phyloP scores from a whole-genome alignment of 768 basidiomycete species.

The Suillus bovinus region DNA sequence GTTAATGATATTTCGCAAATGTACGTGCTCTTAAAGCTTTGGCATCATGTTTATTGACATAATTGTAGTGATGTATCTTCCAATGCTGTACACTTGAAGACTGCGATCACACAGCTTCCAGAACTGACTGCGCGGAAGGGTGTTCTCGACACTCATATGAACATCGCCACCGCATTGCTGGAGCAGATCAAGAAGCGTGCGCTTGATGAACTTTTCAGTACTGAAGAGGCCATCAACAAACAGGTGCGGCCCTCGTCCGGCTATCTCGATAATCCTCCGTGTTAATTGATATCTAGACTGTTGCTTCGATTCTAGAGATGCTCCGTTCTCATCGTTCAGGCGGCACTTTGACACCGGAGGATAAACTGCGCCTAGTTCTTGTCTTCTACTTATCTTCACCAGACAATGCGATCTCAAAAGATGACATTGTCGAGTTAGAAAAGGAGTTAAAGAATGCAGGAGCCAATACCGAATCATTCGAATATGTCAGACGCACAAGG shows the following conservation, averaged over 20 bases:
- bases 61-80: constrained; percentile 75
- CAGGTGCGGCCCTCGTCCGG: constrained; percentile 50
- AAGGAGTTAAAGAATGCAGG: constrained; percentile 82
- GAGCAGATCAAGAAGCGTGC: constrained; percentile 95
- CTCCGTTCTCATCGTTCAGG: constrained; percentile 73
- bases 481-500: constrained; percentile 88
- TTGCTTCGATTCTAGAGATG: constrained; percentile 80
- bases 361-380: constrained; percentile 93
- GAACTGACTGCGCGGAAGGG: constrained; percentile 97
- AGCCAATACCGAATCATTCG: constrained; percentile 80
- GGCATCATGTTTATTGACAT: constrained; percentile 11
- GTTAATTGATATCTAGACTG: constrained; percentile 48
- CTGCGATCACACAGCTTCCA: constrained; percentile 94
- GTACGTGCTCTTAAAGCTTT: constrained; percentile 45
- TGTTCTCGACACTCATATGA: constrained; percentile 98
- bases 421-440: constrained; percentile 87
- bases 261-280: constrained; percentile 1
- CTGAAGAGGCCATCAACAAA: constrained; percentile 87
- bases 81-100: constrained; percentile 93
- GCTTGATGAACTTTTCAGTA: constrained; percentile 95
- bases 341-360: constrained; percentile 65
- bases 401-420: constrained; percentile 79
- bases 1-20: constrained; percentile 94
- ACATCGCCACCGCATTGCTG: constrained; percentile 92
- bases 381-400: constrained; percentile 91